These are phyloP conservation scores for Nannochloris sp. DNA, from an alignment of 139 green algal genomes.

Conservation along the genomic window DNA sequence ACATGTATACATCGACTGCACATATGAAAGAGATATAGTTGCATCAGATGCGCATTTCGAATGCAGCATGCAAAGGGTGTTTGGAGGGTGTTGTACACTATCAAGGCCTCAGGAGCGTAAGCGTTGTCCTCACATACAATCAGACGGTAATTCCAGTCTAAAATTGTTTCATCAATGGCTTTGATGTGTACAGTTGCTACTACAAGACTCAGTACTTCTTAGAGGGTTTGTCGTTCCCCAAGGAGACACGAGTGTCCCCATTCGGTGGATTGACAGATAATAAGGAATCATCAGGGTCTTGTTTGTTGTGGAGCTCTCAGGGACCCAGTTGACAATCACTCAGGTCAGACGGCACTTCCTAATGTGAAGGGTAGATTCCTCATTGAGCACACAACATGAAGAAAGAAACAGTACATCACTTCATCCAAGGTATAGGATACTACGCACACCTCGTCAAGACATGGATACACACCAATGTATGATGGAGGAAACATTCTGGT, in stretches of 20 bases:
- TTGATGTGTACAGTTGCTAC: neutral
- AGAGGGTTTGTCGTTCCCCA: conserved; percentile 32
- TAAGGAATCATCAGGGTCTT: conserved; percentile 23
- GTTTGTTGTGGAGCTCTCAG: neutral
- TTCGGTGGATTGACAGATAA: conserved; percentile 39
- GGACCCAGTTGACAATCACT: conserved; percentile 29
- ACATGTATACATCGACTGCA: too few species aligned
- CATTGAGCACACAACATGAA: conserved; percentile 15
- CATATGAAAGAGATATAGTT: too few species aligned
- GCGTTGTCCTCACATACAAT: conserved; percentile 17
- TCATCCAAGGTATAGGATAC: too few species aligned
- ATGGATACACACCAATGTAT: neutral
- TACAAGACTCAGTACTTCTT: conserved; percentile 37
- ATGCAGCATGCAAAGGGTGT: too few species aligned
- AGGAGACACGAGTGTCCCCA: neutral
- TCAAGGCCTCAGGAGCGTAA: conserved; percentile 1
- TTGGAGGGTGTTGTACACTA: neutral
- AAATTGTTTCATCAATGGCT: conserved; percentile 10
- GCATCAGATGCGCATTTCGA: too few species aligned
- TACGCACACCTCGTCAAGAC: too few species aligned
- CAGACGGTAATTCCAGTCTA: conserved; percentile 40
- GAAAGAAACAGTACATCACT: neutral
- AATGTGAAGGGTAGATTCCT: conserved; percentile 20
- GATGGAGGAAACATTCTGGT: too few species aligned
- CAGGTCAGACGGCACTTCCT: conserved; percentile 45